These are phyloP conservation scores for Exserohilum rostratum DNA, from an alignment of 2,329 filamentous ascomycete genomes.

Conservation along the genomic window DNA sequence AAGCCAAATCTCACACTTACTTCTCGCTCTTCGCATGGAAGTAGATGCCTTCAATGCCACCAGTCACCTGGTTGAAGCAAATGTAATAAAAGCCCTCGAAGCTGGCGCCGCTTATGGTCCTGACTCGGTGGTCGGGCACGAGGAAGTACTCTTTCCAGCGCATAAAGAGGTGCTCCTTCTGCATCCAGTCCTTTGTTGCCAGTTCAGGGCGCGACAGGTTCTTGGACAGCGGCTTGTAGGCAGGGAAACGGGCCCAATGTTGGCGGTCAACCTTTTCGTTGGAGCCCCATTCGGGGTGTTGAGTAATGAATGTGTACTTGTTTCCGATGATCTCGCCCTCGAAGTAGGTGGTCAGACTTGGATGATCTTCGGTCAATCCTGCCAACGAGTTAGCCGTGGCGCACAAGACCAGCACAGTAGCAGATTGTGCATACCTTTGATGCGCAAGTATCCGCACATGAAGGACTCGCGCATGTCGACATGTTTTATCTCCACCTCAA, in stretches of 20 bases:
- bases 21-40: slow-evolving; percentile 98
- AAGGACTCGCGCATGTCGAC: slow-evolving; percentile 94
- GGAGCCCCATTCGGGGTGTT: slow-evolving; percentile 89
- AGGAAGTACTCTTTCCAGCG: slow-evolving; percentile 99
- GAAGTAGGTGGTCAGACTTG: slow-evolving; percentile 97
- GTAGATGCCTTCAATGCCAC: slow-evolving; percentile 90
- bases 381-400: slow-evolving; percentile 22
- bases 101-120: slow-evolving; percentile 89
- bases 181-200: slow-evolving; percentile 71
- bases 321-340: slow-evolving; percentile 97
- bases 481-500: slow-evolving; percentile 96
- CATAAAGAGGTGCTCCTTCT: slow-evolving; percentile 94
- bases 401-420: not conserved
- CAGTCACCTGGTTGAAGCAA: slow-evolving; percentile 91
- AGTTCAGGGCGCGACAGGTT: slow-evolving; percentile 65
- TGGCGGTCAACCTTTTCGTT: slow-evolving; percentile 88
- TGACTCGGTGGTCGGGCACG: slow-evolving; percentile 90
- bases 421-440: slow-evolving; percentile 71
- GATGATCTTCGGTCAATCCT: slow-evolving; percentile 95
- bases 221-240: slow-evolving; percentile 78
- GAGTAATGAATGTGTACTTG: slow-evolving; percentile 92
- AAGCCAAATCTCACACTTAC: slow-evolving; percentile 61
- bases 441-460: slow-evolving; percentile 91
- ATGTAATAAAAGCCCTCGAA: slow-evolving; percentile 99
- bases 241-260: slow-evolving; percentile 90